phyloP scores from a whole-genome alignment of 306 rosid species.

The Vigna mungo region DNA sequence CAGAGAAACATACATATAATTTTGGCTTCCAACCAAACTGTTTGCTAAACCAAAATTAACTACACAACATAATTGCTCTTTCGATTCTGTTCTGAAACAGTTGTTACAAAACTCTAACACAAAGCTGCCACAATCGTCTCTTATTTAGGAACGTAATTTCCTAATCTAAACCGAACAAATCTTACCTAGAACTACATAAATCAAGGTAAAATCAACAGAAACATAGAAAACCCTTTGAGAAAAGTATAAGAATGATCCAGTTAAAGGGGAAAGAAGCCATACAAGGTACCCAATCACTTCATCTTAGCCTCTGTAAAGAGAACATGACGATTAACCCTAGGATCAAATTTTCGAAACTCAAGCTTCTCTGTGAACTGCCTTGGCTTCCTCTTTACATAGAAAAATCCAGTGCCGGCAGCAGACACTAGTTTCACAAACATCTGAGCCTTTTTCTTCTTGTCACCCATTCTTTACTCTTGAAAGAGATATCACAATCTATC shows the following conservation, averaged over 20 bases:
- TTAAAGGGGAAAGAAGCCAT: conserved; percentile 2
- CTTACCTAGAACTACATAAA: neutral
- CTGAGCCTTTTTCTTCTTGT: conserved; percentile 90
- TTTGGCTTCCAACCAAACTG: too few species aligned
- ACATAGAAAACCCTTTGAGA: neutral
- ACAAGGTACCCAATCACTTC: conserved; percentile 61
- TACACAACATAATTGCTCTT: too few species aligned
- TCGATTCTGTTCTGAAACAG: too few species aligned
- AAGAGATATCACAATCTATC: neutral
- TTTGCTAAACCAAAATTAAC: too few species aligned
- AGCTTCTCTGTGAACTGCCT: conserved; percentile 82
- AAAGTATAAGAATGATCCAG: conserved; percentile 8
- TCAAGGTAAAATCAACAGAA: conserved; percentile 11
- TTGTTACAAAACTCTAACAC: neutral
- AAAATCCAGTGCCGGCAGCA: conserved; percentile 95
- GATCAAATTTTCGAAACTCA: conserved; percentile 86
- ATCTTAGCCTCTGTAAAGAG: conserved; percentile 92
- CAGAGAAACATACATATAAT: too few species aligned
- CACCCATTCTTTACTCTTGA: conserved; percentile 70
- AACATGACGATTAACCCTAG: conserved; percentile 90
- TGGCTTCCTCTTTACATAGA: conserved; percentile 94
- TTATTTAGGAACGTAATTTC: neutral
- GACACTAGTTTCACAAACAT: conserved; percentile 83
- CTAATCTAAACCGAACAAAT: neutral
- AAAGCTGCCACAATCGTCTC: neutral